A percentile compares a stretch with the other conserved stretches of the same genome.
These are phyloP conservation scores for Neonectria neomacrospora DNA, from an alignment of 2,329 filamentous ascomycete species.

Conservation along the genomic window DNA sequence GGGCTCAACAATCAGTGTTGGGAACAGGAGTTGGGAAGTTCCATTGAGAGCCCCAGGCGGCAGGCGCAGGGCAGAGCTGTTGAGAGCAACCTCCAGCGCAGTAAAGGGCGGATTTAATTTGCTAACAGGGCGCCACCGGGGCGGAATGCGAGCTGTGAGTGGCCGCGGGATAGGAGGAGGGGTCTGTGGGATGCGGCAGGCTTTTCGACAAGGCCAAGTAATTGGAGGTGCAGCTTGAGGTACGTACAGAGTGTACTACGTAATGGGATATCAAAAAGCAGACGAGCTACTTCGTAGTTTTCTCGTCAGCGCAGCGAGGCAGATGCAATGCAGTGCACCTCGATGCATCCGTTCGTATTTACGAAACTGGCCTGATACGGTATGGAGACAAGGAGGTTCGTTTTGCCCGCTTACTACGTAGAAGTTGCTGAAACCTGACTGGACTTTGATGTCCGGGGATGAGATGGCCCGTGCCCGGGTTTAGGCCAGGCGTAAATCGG, in stretches of 20 bases:
- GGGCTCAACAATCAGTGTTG: slow-evolving; percentile 8
- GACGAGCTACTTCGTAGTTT: background rate
- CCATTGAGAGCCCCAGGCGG: background rate
- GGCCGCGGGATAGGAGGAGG: slow-evolving; percentile 3
- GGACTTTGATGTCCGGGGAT: slow-evolving; percentile 14
- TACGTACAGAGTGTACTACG: background rate
- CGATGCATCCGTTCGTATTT: background rate
- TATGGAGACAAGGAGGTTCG: too few relatives aligned
- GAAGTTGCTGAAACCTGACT: background rate
- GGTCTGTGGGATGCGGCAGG: slow-evolving; percentile 1
- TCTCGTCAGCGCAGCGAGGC: background rate
- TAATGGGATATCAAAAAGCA: background rate
- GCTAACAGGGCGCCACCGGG: slow-evolving; percentile 23
- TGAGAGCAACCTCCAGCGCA: slow-evolving; percentile 10
- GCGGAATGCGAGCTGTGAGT: slow-evolving; percentile 4
- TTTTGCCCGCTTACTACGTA: too few relatives aligned
- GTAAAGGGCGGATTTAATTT: slow-evolving; percentile 17
- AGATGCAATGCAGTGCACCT: background rate
- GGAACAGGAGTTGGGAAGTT: slow-evolving; percentile 1
- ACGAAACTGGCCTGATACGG: too few relatives aligned
- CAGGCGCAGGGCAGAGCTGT: slow-evolving; percentile 7
- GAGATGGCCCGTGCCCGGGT: background rate
- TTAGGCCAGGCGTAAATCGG: background rate
- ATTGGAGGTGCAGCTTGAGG: background rate
- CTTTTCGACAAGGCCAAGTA: background rate